Conservation (phyloP, 805 yeast genomes). For the Spathaspora arborariae region DNA sequence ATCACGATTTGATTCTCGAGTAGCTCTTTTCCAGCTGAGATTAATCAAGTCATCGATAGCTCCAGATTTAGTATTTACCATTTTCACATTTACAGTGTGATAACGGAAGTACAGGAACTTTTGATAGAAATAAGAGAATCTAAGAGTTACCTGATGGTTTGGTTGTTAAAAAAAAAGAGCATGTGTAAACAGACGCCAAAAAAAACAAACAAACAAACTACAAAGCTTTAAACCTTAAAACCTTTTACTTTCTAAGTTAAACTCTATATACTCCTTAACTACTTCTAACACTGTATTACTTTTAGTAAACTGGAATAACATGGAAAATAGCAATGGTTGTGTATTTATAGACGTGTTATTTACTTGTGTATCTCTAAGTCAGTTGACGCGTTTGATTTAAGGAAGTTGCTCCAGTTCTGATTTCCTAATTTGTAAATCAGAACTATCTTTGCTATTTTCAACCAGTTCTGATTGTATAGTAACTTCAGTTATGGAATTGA, state of each 20-base stretch:
- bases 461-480: too few species aligned
- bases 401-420: background rate
- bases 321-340: background rate
- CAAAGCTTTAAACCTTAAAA: background rate
- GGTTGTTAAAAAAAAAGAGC: background rate
- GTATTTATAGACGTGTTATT: background rate
- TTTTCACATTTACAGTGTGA: too few species aligned
- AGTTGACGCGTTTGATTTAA: background rate
- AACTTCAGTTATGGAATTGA: too few species aligned
- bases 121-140: background rate
- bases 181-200: background rate
- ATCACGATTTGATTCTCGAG: conserved; percentile 9
- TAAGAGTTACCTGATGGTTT: background rate
- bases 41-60: conserved; percentile 17
- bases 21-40: conserved; percentile 17
- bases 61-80: conserved; percentile 1
- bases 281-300: background rate
- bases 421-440: background rate
- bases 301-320: background rate
- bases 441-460: background rate
- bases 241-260: too few species aligned
- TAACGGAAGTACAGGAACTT: background rate
- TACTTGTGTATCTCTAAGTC: background rate
- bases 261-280: background rate
- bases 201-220: background rate